These are phyloP conservation scores for Yamadazyma blattariae DNA, from an alignment of 1,139 yeast genomes.

Conservation along the genomic window DNA sequence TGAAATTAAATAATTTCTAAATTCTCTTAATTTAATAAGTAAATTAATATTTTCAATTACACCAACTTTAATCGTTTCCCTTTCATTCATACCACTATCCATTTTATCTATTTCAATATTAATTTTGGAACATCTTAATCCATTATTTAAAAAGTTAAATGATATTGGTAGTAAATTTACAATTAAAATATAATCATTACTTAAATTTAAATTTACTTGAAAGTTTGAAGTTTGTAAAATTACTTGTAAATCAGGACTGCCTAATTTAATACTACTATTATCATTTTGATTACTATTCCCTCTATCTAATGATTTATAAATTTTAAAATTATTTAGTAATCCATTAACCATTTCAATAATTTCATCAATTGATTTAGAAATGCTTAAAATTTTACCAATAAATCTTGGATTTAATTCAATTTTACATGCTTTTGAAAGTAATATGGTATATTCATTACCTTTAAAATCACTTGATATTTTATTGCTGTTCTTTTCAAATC, in stretches of 20 bases:
- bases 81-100: background rate
- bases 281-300: no score
- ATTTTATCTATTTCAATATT: slow-evolving; percentile 15
- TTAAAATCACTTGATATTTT: slow-evolving; percentile 18
- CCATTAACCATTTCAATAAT: background rate
- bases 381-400: slow-evolving; percentile 7
- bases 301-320: slow-evolving; percentile 3
- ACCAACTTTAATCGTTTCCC: slow-evolving; percentile 14
- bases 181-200: slow-evolving; percentile 10
- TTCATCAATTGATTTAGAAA: slow-evolving; percentile 8
- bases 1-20: slow-evolving; percentile 23
- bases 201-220: slow-evolving; percentile 8
- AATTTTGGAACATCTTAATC: slow-evolving; percentile 30
- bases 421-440: slow-evolving; percentile 43
- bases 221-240: slow-evolving; percentile 35
- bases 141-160: slow-evolving; percentile 27
- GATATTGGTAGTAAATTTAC: slow-evolving; percentile 34
- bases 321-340: slow-evolving; percentile 12
- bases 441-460: slow-evolving; percentile 36
- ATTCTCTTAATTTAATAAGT: slow-evolving; percentile 19
- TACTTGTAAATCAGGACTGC: slow-evolving; percentile 14
- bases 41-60: slow-evolving; percentile 21
- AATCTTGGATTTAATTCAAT: slow-evolving; percentile 27
- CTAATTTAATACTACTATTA: background rate
- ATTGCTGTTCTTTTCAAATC: slow-evolving; percentile 50